Conservation (phyloP, 257 asterid genomes). For the Solanum gandarillasii region DNA sequence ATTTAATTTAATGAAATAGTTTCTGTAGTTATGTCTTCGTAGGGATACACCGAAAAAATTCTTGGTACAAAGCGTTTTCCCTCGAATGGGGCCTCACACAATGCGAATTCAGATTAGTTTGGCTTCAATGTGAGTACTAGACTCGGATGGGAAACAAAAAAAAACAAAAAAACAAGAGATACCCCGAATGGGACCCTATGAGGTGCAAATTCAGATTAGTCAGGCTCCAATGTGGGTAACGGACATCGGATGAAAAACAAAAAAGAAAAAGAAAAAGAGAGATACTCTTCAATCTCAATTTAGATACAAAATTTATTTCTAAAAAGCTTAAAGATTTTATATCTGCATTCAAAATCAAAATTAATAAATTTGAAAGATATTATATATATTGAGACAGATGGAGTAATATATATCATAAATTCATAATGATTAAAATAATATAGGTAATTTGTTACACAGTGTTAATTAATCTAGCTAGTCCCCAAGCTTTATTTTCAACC, state of each 20-base stretch:
- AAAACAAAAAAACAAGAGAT: too few species aligned
- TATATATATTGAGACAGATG: background rate
- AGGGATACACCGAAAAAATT: too few species aligned
- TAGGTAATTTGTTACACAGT: background rate
- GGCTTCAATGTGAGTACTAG: too few species aligned
- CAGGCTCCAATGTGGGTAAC: background rate
- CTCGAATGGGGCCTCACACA: too few species aligned
- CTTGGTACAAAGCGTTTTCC: too few species aligned
- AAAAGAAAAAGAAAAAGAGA: background rate
- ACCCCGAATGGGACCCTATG: too few species aligned
- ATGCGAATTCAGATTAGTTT: too few species aligned
- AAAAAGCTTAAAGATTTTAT: background rate
- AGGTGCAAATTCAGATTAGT: too few species aligned
- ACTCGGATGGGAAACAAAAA: too few species aligned
- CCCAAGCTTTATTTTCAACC: background rate
- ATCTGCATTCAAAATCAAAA: background rate
- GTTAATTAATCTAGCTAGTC: background rate
- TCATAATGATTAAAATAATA: background rate
- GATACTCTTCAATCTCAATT: background rate
- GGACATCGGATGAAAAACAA: too few species aligned
- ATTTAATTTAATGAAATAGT: background rate
- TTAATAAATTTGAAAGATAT: background rate
- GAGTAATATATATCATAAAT: background rate
- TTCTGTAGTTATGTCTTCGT: background rate
- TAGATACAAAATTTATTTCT: background rate